Conservation (phyloP, 495 filamentous ascomycete genomes). For the Penicillium lividum region DNA sequence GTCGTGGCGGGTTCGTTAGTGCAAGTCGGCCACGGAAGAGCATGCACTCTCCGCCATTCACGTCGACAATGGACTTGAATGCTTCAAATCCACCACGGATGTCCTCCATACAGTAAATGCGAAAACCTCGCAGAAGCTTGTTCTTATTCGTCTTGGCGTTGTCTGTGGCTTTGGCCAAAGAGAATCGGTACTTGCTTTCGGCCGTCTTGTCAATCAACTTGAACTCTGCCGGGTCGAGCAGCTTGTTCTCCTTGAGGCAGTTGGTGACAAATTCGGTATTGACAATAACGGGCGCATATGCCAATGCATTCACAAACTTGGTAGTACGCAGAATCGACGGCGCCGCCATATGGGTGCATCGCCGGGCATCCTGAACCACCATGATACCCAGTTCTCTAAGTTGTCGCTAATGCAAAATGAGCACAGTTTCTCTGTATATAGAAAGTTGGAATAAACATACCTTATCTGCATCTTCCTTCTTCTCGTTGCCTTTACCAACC, state of each 20-base stretch:
- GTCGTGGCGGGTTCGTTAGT: slow-evolving; percentile 49
- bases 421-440: slow-evolving; percentile 5
- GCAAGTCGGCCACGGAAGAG: slow-evolving; percentile 74
- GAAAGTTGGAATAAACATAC: slow-evolving; percentile 49
- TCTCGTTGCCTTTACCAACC: slow-evolving; percentile 61
- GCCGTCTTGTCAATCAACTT: slow-evolving; percentile 66
- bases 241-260: slow-evolving; percentile 62
- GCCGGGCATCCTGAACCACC: slow-evolving; percentile 69
- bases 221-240: slow-evolving; percentile 61
- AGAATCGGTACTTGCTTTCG: slow-evolving; percentile 69
- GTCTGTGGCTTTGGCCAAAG: slow-evolving; percentile 60
- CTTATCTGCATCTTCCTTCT: slow-evolving; percentile 75
- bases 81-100: slow-evolving; percentile 80
- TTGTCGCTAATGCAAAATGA: slow-evolving; percentile 60
- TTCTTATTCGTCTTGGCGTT: slow-evolving; percentile 75
- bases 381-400: slow-evolving; percentile 82
- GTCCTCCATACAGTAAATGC: slow-evolving; percentile 76
- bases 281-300: slow-evolving; percentile 72
- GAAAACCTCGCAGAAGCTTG: slow-evolving; percentile 67
- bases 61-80: slow-evolving; percentile 78
- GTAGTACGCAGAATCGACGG: slow-evolving; percentile 82
- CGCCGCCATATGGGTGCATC: slow-evolving; percentile 83
- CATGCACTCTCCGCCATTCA: slow-evolving; percentile 82
- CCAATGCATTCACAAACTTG: slow-evolving; percentile 88
- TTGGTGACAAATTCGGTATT: slow-evolving; percentile 75